These are phyloP conservation scores for Tilletia caries DNA, from an alignment of 1,284 basidiomycete genomes.

Conservation along the genomic window DNA sequence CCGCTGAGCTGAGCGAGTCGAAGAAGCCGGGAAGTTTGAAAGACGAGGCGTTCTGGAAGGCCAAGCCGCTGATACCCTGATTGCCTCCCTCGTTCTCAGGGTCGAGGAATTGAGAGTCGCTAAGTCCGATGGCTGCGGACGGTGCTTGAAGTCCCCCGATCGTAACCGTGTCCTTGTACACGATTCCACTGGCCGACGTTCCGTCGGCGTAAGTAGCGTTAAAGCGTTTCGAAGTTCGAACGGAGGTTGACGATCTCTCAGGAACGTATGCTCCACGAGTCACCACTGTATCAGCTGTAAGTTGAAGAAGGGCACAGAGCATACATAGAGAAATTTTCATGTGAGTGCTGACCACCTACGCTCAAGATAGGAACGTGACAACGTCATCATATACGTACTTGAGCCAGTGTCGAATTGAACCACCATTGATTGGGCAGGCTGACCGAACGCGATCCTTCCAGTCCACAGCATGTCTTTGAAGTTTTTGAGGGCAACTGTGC, in stretches of 20 bases:
- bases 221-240: background rate
- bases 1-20: background rate
- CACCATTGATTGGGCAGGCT: slow-evolving; percentile 29
- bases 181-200: background rate
- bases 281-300: slow-evolving; percentile 5
- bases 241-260: background rate
- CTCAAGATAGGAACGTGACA: too few relatives aligned
- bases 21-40: slow-evolving; percentile 1
- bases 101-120: background rate
- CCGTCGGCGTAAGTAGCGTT: slow-evolving; percentile 9
- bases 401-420: slow-evolving; percentile 53
- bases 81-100: background rate
- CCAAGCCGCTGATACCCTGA: slow-evolving; percentile 13
- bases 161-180: slow-evolving; percentile 2
- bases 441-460: slow-evolving; percentile 42
- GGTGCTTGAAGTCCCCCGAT: slow-evolving; percentile 4
- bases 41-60: background rate
- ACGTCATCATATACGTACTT: too few relatives aligned
- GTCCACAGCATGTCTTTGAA: slow-evolving; percentile 39
- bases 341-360: too few relatives aligned
- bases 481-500: slow-evolving; percentile 36
- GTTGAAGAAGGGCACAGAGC: background rate
- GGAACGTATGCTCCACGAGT: slow-evolving; percentile 8
- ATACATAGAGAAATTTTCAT: too few relatives aligned
- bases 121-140: background rate